Percentiles rank a stretch among this genome's conserved stretches.
These are phyloP conservation scores for Pseudocercospora crystallina DNA, from an alignment of 2,329 filamentous ascomycete genomes.

Conservation along the genomic window DNA sequence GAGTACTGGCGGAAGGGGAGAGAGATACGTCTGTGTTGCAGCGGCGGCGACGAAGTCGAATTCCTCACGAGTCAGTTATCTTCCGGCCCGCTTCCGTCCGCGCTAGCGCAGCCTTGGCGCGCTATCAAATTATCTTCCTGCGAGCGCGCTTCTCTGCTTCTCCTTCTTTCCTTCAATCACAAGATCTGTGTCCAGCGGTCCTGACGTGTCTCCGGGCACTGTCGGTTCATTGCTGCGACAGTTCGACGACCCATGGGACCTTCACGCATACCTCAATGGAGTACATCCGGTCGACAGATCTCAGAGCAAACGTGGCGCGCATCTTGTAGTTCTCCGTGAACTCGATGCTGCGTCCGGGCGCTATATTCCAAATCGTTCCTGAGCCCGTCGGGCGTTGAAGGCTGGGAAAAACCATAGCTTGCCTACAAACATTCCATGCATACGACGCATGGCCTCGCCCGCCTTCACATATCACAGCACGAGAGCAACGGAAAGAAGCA, in stretches of 20 bases:
- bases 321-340: slow-evolving; percentile 60
- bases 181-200: slow-evolving; percentile 87
- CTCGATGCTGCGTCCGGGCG: slow-evolving; percentile 63
- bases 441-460: too few relatives aligned
- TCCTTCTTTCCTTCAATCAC: slow-evolving; percentile 43
- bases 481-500: too few relatives aligned
- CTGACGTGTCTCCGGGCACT: slow-evolving; percentile 56
- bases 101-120: neutral
- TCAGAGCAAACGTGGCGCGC: slow-evolving; percentile 65
- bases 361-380: slow-evolving; percentile 89
- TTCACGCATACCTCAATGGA: slow-evolving; percentile 59
- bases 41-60: neutral
- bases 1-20: neutral
- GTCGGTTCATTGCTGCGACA: slow-evolving; percentile 79
- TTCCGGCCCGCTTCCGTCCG: neutral
- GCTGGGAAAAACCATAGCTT: slow-evolving; percentile 84
- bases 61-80: slow-evolving; percentile 1
- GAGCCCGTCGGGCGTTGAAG: slow-evolving; percentile 88
- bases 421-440: slow-evolving; percentile 28
- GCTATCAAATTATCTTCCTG: slow-evolving; percentile 11
- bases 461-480: too few relatives aligned
- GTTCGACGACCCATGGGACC: slow-evolving; percentile 85
- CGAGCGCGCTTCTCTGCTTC: slow-evolving; percentile 27
- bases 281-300: slow-evolving; percentile 96
- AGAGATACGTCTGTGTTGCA: neutral